phyloP scores from a whole-genome alignment of 2,329 filamentous ascomycete species.

The Sporothrix mexicana region DNA sequence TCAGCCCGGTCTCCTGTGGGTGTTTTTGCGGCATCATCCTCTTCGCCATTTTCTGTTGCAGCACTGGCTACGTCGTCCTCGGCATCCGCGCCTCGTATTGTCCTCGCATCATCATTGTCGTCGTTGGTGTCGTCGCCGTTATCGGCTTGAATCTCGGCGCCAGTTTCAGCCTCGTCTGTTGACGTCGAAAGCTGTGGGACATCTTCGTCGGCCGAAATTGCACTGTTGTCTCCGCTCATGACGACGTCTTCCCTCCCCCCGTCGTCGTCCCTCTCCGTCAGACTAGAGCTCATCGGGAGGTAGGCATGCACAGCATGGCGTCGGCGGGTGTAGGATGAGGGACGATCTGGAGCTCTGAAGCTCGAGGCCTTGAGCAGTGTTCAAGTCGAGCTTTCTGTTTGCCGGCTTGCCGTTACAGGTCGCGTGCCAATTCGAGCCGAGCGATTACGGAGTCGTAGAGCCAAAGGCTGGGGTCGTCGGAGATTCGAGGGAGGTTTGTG shows the following conservation, averaged over 20 bases:
- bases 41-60: neutral
- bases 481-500: neutral
- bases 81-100: conserved; percentile 48
- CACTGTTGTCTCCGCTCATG: conserved; percentile 18
- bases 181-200: conserved; percentile 32
- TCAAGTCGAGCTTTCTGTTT: neutral
- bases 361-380: conserved; percentile 2
- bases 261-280: conserved; percentile 37
- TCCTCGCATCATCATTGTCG: conserved; percentile 52
- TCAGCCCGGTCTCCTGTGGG: conserved; percentile 46
- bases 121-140: conserved; percentile 44
- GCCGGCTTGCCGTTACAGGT: neutral
- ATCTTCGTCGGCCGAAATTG: conserved; percentile 32
- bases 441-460: neutral
- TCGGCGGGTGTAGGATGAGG: conserved; percentile 28
- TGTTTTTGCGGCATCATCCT: neutral
- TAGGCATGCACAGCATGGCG: conserved; percentile 37
- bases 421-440: conserved; percentile 11
- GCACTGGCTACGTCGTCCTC: conserved; percentile 36
- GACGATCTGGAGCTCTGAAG: neutral
- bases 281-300: conserved; percentile 39
- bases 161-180: neutral
- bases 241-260: conserved; percentile 27
- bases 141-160: neutral
- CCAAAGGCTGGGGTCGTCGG: neutral